Evolutionary conservation across 768 basidiomycete species (phyloP).

Genomic region (Crepidotus variabilis): DNA sequence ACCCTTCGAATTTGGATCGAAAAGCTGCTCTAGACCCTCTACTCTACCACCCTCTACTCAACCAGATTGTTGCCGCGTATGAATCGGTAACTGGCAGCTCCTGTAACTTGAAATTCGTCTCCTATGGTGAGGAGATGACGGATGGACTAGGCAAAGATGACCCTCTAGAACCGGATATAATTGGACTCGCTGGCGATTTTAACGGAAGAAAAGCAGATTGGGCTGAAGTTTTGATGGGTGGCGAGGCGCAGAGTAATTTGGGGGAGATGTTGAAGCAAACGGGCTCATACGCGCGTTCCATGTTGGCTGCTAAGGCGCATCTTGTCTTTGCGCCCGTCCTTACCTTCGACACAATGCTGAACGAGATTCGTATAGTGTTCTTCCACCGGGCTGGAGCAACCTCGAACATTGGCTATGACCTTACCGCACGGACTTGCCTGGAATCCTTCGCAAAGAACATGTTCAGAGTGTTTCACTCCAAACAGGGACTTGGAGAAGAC

Average conservation of each 20-base stretch:
- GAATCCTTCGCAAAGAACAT: background rate
- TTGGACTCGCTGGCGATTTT: background rate
- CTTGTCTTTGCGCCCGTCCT: background rate
- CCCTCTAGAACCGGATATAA: background rate
- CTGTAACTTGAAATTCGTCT: background rate
- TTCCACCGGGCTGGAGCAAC: background rate
- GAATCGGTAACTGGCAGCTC: background rate
- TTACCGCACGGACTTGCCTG: background rate
- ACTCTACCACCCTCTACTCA: background rate
- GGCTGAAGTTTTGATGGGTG: background rate
- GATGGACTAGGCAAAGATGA: background rate
- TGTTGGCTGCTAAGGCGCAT: background rate
- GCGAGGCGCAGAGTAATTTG: background rate
- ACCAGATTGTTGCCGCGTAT: background rate
- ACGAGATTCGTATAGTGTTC: background rate
- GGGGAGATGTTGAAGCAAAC: background rate
- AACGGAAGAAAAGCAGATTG: background rate
- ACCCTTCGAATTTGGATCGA: no score
- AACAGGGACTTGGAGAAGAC: background rate
- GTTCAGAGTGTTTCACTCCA: background rate
- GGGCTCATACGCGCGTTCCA: background rate
- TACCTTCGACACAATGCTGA: background rate
- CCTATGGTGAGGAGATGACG: background rate
- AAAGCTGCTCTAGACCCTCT: background rate
- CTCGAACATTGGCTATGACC: background rate